Base-by-base conservation (phyloP, 768 basidiomycete genomes). In the Chalciporus chontae region DNA sequence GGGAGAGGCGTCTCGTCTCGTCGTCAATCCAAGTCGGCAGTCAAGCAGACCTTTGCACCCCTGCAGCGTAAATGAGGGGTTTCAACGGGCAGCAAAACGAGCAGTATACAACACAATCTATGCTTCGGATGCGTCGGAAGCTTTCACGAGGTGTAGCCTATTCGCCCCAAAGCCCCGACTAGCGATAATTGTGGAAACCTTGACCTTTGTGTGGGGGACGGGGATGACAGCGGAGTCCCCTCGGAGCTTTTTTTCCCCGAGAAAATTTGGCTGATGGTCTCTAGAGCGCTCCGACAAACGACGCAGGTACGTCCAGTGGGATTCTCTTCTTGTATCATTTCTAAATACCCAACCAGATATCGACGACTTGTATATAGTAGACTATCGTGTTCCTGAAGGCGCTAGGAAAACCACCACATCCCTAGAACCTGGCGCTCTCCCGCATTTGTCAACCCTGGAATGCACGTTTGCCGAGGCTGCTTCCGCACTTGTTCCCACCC, bases 391-490 rank as follows among this genome's bases (percentile, higher is more conserved):
- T 53, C 21, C 50, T 37, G 53, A 45, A 9, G 18, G 53, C 57
- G 23, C 50, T 43, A 10, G n/a, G n/a, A 26, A 32, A 48, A 3
- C 24, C 24, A 24, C 24, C 24, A 24, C 56, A 32, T 32, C 51
- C 36, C 51, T 61, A 24, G 62, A 61, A 40, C 62, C 54, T 43
- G 62, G 32, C 58, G 73, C 65, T 31, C 72, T 86, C 21, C 77
- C 80, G 31, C 67, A 69, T 41, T 68, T 86, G 19, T 70, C 77
- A 5, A 75, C 69, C 21, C 63, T 87, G 37, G 82, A 85, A 65
- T 86, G 85, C 64, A 84, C 84, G 2, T 85, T 85, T 63, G 68
- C 77, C 15, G 83, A 83, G 64, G 85, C 83, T 1, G 84, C 79
- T 4, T 71, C 72, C 43, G 73, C 73, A 14, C 65, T 86, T 9